phyloP scores from a whole-genome alignment of 2,329 filamentous ascomycete genomes.

The Pseudogymnoascus sp. region DNA sequence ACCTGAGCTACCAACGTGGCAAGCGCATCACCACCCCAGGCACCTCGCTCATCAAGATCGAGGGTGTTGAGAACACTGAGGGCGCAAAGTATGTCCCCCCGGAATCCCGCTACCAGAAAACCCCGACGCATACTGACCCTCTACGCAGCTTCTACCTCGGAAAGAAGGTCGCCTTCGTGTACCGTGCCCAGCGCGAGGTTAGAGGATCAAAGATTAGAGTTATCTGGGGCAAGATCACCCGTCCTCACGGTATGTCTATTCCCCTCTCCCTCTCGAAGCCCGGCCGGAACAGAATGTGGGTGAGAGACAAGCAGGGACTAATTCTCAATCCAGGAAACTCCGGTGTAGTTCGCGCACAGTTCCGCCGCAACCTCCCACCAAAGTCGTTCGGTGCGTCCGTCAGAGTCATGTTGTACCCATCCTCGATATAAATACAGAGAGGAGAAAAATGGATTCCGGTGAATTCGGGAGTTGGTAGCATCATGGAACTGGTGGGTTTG shows the following conservation, averaged over 20 bases:
- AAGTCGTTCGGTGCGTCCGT: slow-evolving; percentile 95
- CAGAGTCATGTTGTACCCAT: slow-evolving; percentile 96
- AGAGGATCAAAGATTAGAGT: slow-evolving; percentile 97
- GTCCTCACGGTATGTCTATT: slow-evolving; percentile 56
- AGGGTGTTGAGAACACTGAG: slow-evolving; percentile 87
- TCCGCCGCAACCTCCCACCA: slow-evolving; percentile 89
- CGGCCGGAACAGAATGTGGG: too few relatives aligned
- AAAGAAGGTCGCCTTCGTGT: slow-evolving; percentile 99
- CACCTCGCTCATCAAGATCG: slow-evolving; percentile 95
- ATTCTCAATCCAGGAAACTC: slow-evolving; percentile 56
- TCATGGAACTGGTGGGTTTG: slow-evolving; percentile 44
- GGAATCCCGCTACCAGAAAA: not conserved
- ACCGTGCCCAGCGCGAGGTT: slow-evolving; percentile 89
- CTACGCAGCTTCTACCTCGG: slow-evolving; percentile 73
- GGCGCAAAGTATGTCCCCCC: slow-evolving; percentile 65
- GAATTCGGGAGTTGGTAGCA: slow-evolving; percentile 43
- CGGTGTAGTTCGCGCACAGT: slow-evolving; percentile 95
- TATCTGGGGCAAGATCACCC: slow-evolving; percentile 98
- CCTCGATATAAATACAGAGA: slow-evolving; percentile 79
- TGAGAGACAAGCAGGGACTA: too few relatives aligned
- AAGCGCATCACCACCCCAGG: slow-evolving; percentile 86
- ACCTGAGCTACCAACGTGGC: slow-evolving; percentile 95
- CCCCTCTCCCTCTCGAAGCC: too few relatives aligned
- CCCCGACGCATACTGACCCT: slow-evolving; percentile 18
- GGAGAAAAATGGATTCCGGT: slow-evolving; percentile 40